These are phyloP conservation scores for Trichoderma parareesei DNA, from an alignment of 495 filamentous ascomycete species.

Conservation along the genomic window DNA sequence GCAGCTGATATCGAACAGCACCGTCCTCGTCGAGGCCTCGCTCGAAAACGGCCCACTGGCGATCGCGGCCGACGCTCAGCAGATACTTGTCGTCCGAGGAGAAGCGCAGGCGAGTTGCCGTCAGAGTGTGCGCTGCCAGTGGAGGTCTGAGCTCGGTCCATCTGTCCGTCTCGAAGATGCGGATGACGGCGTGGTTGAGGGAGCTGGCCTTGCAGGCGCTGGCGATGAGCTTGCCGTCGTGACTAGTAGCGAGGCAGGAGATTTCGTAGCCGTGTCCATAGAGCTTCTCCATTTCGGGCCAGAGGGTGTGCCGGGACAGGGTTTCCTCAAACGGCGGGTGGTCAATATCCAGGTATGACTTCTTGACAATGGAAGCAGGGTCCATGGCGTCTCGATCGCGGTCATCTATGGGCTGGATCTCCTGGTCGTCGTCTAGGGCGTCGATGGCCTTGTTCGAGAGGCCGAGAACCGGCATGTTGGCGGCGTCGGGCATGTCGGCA, in stretches of 20 bases:
- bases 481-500: conserved; percentile 66
- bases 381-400: conserved; percentile 33
- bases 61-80: conserved; percentile 83
- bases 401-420: conserved; percentile 32
- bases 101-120: conserved; percentile 73
- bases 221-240: conserved; percentile 67
- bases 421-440: conserved; percentile 44
- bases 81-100: conserved; percentile 63
- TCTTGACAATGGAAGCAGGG: conserved; percentile 31
- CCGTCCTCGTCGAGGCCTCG: conserved; percentile 28
- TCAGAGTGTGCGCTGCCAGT: conserved; percentile 71
- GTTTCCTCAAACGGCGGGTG: conserved; percentile 85
- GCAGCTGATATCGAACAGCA: conserved; percentile 40
- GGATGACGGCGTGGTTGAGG: conserved; percentile 87
- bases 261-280: conserved; percentile 99
- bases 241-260: conserved; percentile 73
- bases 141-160: conserved; percentile 87
- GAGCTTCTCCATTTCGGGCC: conserved; percentile 93
- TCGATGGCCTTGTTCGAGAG: conserved; percentile 91
- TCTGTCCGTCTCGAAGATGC: conserved; percentile 72
- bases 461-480: conserved; percentile 88
- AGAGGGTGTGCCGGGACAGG: conserved; percentile 81
- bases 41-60: conserved; percentile 79
- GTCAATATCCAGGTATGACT: conserved; percentile 40
- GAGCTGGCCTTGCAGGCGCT: conserved; percentile 93